These are phyloP conservation scores for Capsicum chinense DNA, from an alignment of 257 asterid genomes.

Conservation along the genomic window DNA sequence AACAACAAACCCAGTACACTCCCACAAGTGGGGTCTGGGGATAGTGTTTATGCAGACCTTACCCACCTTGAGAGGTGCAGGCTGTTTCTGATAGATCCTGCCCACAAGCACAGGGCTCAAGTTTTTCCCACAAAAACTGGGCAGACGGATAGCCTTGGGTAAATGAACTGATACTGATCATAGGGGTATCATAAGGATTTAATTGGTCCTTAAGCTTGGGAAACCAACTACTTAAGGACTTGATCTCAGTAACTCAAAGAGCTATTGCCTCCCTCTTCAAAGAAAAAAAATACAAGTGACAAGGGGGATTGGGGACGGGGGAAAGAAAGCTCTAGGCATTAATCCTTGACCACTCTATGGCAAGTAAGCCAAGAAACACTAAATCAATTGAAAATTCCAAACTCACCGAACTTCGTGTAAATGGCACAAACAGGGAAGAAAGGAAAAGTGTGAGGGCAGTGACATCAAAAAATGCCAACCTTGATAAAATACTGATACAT, in stretches of 20 bases:
- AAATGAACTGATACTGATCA: constrained; percentile 16
- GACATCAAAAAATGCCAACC: constrained; percentile 50
- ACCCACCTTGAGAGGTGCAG: background rate
- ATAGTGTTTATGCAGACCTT: background rate
- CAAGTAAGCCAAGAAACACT: background rate
- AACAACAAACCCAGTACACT: background rate
- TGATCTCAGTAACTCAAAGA: background rate
- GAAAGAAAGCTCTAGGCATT: background rate
- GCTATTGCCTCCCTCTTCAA: background rate
- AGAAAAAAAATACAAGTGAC: background rate
- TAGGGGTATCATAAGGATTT: background rate
- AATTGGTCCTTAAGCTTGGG: background rate
- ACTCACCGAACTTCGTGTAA: background rate
- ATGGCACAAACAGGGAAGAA: constrained; percentile 20
- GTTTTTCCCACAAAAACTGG: background rate
- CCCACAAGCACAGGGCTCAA: constrained; percentile 9
- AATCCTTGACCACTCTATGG: background rate
- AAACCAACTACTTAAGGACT: background rate
- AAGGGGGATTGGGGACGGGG: background rate
- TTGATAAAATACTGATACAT: constrained; percentile 94
- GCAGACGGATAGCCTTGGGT: background rate
- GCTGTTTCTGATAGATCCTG: background rate
- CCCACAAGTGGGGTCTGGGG: background rate
- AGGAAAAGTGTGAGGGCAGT: constrained; percentile 7
- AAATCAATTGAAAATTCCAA: background rate